These are phyloP conservation scores for Aspergillus panamensis DNA, from an alignment of 495 filamentous ascomycete species.

Conservation along the genomic window DNA sequence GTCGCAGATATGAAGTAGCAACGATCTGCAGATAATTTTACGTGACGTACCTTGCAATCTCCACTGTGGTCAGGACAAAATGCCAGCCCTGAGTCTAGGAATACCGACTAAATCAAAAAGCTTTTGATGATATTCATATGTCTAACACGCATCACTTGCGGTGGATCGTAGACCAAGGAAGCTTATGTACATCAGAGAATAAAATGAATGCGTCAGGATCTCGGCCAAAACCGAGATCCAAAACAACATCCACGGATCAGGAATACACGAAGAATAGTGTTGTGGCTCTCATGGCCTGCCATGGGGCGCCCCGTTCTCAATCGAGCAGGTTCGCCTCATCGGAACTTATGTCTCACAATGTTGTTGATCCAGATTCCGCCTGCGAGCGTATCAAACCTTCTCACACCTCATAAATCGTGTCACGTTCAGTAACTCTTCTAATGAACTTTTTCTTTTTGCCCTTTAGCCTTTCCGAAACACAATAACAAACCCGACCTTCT, in stretches of 20 bases:
- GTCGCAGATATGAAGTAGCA: too few relatives aligned
- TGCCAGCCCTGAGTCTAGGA: too few relatives aligned
- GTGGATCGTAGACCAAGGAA: conserved; percentile 34
- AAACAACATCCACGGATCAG: conserved; percentile 15
- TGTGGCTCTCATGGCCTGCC: conserved; percentile 17
- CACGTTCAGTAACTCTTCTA: conserved; percentile 34
- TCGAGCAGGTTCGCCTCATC: conserved; percentile 5
- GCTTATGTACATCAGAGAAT: conserved; percentile 44
- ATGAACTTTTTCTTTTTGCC: conserved; percentile 39
- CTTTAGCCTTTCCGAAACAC: conserved; percentile 17
- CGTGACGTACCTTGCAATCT: too few relatives aligned
- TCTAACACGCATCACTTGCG: conserved; percentile 35
- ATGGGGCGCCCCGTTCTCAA: conserved; percentile 22
- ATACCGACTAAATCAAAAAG: not conserved
- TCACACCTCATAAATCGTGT: conserved; percentile 40
- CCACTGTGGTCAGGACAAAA: too few relatives aligned
- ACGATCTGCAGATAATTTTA: too few relatives aligned
- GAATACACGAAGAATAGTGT: conserved; percentile 12
- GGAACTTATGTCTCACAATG: conserved; percentile 22
- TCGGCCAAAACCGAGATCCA: conserved; percentile 14
- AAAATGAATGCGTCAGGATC: conserved; percentile 18
- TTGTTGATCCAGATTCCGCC: conserved; percentile 33
- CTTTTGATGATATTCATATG: conserved; percentile 14
- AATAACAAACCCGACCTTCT: conserved; percentile 6
- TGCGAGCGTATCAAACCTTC: conserved; percentile 36